phyloP scores from a whole-genome alignment of 2,329 filamentous ascomycete genomes.

The Microthyrium microscopicum region DNA sequence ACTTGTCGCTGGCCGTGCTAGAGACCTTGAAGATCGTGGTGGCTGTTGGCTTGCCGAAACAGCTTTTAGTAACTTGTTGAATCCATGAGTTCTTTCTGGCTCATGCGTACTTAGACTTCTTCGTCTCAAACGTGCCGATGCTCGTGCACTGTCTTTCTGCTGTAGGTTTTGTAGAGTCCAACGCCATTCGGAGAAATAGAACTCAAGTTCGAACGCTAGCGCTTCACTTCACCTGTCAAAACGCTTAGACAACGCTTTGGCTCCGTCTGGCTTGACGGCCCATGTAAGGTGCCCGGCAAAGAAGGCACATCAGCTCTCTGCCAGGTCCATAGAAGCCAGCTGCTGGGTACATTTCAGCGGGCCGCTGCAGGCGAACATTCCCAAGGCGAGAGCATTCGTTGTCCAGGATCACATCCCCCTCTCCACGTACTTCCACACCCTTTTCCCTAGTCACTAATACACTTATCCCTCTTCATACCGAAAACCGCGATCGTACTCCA shows the following conservation, averaged over 20 bases:
- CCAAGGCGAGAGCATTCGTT: too few species aligned
- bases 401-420: constrained; percentile 3
- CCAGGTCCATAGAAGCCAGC: neutral
- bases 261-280: constrained; percentile 3
- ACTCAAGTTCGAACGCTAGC: constrained; percentile 8
- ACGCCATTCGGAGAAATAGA: constrained; percentile 8
- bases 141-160: constrained; percentile 8
- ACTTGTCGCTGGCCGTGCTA: neutral
- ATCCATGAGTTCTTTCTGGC: constrained; percentile 6
- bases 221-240: constrained; percentile 10
- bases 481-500: too few species aligned
- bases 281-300: constrained; percentile 2
- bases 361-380: constrained; percentile 7
- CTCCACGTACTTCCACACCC: neutral
- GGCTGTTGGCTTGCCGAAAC: constrained; percentile 1
- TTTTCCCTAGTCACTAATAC: too few species aligned
- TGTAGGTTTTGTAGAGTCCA: constrained; percentile 2
- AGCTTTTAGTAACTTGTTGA: neutral
- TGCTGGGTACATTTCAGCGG: constrained; percentile 6
- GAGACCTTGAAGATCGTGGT: neutral
- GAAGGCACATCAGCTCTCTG: neutral
- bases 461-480: too few species aligned
- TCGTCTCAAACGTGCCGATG: constrained; percentile 4
- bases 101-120: constrained; percentile 8
- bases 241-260: constrained; percentile 7